Percentiles rank a stretch among this genome's conserved stretches.
phyloP scores from a whole-genome alignment of 352 stramenopile species.

The Globisporangium takayamanum region DNA sequence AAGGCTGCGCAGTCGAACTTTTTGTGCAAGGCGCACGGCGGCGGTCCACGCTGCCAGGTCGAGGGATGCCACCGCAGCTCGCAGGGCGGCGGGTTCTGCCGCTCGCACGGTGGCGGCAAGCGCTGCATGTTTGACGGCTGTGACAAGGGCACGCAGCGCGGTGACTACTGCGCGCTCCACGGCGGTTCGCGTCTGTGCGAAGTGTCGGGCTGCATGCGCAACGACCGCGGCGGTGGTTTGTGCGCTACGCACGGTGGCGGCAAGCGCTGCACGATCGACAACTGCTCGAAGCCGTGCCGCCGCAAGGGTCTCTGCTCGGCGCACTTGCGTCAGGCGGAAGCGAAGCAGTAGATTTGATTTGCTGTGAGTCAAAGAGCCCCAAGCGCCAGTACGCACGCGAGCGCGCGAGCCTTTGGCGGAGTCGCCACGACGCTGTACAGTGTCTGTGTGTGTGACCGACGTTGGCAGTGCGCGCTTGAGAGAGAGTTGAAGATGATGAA shows the following conservation, averaged over 20 bases:
- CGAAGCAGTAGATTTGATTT: constrained; percentile 17
- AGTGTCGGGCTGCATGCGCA: constrained; percentile 72
- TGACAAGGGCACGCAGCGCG: constrained; percentile 83
- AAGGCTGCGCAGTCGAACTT: constrained; percentile 82
- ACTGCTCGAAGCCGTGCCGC: constrained; percentile 72
- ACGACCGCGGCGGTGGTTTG: constrained; percentile 76
- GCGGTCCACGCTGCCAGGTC: constrained; percentile 72
- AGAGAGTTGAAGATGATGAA: neutral
- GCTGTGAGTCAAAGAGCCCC: too few species aligned
- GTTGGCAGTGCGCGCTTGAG: too few species aligned
- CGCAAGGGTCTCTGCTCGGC: constrained; percentile 80
- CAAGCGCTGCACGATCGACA: constrained; percentile 65
- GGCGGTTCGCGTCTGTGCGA: constrained; percentile 81
- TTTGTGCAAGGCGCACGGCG: constrained; percentile 83
- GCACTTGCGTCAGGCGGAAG: constrained; percentile 43
- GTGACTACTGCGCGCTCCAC: constrained; percentile 82
- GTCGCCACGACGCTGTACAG: too few species aligned
- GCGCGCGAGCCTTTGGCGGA: too few species aligned
- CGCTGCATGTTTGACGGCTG: constrained; percentile 79
- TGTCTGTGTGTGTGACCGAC: too few species aligned
- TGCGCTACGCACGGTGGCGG: constrained; percentile 77
- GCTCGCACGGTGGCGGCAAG: constrained; percentile 84
- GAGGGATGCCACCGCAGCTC: constrained; percentile 60
- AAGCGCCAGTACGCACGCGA: too few species aligned
- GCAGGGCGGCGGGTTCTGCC: constrained; percentile 76